These are phyloP conservation scores for Forsythia viridissima DNA, from an alignment of 257 asterid species.

Conservation along the genomic window DNA sequence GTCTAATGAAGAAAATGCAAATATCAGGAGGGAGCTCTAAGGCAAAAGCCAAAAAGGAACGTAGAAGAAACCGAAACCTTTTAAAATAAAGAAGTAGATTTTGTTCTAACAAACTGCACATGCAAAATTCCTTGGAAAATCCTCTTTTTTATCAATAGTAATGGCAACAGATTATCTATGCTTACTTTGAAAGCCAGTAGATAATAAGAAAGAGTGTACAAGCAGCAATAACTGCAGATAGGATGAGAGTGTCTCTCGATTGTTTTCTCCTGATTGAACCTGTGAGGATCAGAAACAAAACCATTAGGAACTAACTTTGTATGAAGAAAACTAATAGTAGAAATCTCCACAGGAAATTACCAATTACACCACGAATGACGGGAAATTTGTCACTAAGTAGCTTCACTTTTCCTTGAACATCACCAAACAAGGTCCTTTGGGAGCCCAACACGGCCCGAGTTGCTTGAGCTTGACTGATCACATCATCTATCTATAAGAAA, in stretches of 20 bases:
- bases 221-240: constrained; percentile 94
- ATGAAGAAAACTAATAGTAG: background rate
- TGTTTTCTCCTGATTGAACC: constrained; percentile 86
- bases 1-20: background rate
- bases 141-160: constrained; percentile 21
- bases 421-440: constrained; percentile 87
- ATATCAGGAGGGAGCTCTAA: background rate
- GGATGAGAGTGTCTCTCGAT: constrained; percentile 93
- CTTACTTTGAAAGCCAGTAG: constrained; percentile 95
- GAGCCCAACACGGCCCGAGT: constrained; percentile 86
- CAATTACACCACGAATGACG: constrained; percentile 84
- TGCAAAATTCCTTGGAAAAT: constrained; percentile 30
- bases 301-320: constrained; percentile 1
- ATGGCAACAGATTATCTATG: constrained; percentile 14
- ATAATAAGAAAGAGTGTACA: constrained; percentile 92
- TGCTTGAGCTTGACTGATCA: constrained; percentile 96
- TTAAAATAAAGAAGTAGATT: background rate
- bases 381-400: constrained; percentile 87
- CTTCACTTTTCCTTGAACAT: constrained; percentile 94
- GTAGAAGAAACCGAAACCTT: constrained; percentile 10
- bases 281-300: constrained; percentile 35
- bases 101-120: constrained; percentile 33
- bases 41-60: background rate
- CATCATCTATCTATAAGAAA: constrained; percentile 76
- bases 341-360: constrained; percentile 40